Evolutionary conservation across 148 eudicot species (phyloP).

Genomic region (Fagopyrum esculentum): DNA sequence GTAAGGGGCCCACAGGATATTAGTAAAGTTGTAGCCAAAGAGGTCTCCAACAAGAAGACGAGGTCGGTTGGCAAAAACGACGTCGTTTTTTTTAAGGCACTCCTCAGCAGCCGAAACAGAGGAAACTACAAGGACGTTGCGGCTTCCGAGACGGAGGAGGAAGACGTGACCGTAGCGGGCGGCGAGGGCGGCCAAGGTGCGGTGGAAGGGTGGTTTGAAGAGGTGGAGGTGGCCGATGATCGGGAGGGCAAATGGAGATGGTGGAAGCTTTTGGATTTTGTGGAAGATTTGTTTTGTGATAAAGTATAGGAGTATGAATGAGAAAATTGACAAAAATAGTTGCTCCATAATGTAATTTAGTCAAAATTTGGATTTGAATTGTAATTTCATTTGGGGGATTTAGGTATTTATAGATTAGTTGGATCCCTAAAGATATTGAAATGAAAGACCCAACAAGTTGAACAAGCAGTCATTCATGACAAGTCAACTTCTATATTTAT

Average conservation of each 20-base stretch:
- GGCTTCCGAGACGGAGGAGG: constrained; percentile 35
- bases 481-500: no score
- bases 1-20: constrained; percentile 37
- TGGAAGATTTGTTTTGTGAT: constrained; percentile 17
- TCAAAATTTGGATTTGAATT: not conserved
- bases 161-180: constrained; percentile 27
- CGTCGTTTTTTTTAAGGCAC: constrained; percentile 42
- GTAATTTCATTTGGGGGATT: not conserved
- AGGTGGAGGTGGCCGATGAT: constrained; percentile 48
- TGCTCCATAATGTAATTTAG: not conserved
- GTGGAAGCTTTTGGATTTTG: constrained; percentile 35
- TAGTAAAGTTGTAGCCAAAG: constrained; percentile 32
- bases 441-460: no score
- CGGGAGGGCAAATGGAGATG: constrained; percentile 42
- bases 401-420: not conserved
- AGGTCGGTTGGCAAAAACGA: constrained; percentile 46
- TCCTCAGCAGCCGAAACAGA: constrained; percentile 38
- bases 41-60: constrained; percentile 26
- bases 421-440: no score
- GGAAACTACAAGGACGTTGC: constrained; percentile 38
- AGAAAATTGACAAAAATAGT: not conserved
- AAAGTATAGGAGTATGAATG: constrained; percentile 18
- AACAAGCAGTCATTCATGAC: no score
- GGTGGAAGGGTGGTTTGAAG: constrained; percentile 34
- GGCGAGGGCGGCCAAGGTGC: constrained; percentile 27